Evolutionary conservation across 768 basidiomycete genomes (phyloP), one percentile per base, ranked within the genome.

Genomic region (Phylloporus rhodoxanthus): DNA sequence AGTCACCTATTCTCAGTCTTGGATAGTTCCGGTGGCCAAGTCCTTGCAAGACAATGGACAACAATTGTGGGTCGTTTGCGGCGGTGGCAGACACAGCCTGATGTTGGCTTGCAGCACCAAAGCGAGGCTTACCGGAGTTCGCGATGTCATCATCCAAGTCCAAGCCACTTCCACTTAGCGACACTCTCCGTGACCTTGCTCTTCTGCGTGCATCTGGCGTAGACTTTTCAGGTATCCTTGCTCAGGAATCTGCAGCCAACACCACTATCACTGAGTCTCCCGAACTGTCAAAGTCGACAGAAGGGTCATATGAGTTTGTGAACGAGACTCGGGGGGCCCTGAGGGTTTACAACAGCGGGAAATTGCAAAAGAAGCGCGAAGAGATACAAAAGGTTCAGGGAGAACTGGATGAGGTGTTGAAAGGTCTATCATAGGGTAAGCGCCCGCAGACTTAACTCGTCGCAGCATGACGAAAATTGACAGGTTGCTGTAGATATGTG

Each of bases 111-210:
- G n/a, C n/a, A 15, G n/a, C 25, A 30, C 30, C 20, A 10, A 21
- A 21, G 25, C 17, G 34, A 49, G 26, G 7, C 47, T 39, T 6
- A 32, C 39, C 25, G 34, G 1, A 10, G 29, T 29, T 43, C 45
- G 49, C 47, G 5, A 63, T 63, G 61, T 56, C 53, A 10, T 52
- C 66, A 4, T 55, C 56, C 71, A 71, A 68, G 69, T 47, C 59
- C 23, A 63, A 60, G 47, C 76, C 80, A 11, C 71, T 89, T 36
- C 70, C 79, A 7, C 72, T 87, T 38, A 47, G 58, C 21, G 75
- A 80, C 48, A 81, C 80, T 7, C 73, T 89, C 32, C 82, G 76
- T 11, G 88, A 91, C 66, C 77, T 91, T 20, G 86, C 87, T 5
- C 65, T 87, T 28, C 69, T 90, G 17, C 78, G 84, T 34, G 79